These are phyloP conservation scores for Xylariaceae sp. DNA, from an alignment of 2,329 filamentous ascomycete genomes.

Conservation along the genomic window DNA sequence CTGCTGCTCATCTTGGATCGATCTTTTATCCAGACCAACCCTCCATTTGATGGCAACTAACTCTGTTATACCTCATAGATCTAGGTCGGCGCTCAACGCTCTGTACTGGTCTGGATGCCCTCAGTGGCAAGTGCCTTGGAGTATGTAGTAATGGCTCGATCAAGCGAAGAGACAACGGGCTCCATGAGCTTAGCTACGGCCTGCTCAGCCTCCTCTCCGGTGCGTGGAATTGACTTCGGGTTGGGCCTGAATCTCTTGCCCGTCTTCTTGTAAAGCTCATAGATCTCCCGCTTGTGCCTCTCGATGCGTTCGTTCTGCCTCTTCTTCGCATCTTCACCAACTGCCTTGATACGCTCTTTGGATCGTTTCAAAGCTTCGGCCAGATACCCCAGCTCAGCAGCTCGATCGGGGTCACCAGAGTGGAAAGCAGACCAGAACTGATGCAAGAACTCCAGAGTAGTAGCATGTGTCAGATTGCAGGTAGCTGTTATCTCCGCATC, in stretches of 20 bases:
- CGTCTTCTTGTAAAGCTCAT: constrained; percentile 68
- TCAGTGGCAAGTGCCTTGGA: constrained; percentile 67
- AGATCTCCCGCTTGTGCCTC: constrained; percentile 65
- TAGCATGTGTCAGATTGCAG: constrained; percentile 75
- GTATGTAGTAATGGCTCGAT: constrained; percentile 70
- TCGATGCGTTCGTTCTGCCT: constrained; percentile 68
- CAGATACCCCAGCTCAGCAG: constrained; percentile 75
- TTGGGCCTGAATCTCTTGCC: constrained; percentile 72
- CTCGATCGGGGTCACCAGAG: constrained; percentile 79
- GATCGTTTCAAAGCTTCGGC: constrained; percentile 79
- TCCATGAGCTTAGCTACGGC: constrained; percentile 75
- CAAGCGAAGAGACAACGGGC: constrained; percentile 69
- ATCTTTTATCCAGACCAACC: background rate
- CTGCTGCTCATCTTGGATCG: background rate
- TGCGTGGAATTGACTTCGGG: constrained; percentile 67
- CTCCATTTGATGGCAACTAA: background rate
- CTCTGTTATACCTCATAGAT: constrained; percentile 3
- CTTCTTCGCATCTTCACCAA: constrained; percentile 75
- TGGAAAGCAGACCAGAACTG: constrained; percentile 95
- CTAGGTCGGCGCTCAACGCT: constrained; percentile 28
- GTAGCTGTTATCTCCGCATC: constrained; percentile 56
- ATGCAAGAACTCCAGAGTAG: constrained; percentile 90
- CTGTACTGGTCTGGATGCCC: constrained; percentile 47
- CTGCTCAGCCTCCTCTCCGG: constrained; percentile 46
- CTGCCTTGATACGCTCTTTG: constrained; percentile 72